Evolutionary conservation across 2,329 filamentous ascomycete genomes (phyloP).

Genomic region (Fusarium brevicatenulatum): DNA sequence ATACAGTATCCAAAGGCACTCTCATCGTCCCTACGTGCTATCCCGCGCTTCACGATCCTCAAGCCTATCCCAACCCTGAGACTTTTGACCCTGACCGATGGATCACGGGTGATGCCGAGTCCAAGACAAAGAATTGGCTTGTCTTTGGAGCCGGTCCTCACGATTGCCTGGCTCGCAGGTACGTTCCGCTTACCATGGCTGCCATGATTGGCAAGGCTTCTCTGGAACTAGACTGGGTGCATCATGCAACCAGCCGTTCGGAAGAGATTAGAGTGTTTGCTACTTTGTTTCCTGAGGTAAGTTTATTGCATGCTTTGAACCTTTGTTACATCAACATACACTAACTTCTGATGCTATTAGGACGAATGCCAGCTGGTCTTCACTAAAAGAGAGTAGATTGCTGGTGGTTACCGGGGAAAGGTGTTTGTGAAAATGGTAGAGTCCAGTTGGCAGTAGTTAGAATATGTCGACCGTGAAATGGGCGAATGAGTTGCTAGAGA

Average conservation of each 20-base stretch:
- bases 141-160: constrained; percentile 63
- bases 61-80: constrained; percentile 58
- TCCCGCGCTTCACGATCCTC: constrained; percentile 61
- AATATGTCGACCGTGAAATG: no score
- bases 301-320: constrained; percentile 20
- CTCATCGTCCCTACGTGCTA: constrained; percentile 63
- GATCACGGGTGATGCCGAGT: constrained; percentile 61
- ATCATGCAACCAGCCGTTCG: constrained; percentile 58
- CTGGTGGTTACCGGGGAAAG: not conserved
- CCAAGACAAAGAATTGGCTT: constrained; percentile 63
- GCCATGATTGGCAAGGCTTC: constrained; percentile 64
- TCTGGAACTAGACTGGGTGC: constrained; percentile 61
- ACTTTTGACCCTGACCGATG: constrained; percentile 62
- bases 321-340: no score
- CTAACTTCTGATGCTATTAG: not conserved
- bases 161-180: constrained; percentile 60
- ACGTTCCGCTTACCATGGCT: constrained; percentile 62
- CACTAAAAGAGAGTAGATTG: not conserved
- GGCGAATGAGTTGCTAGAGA: no score
- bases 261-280: constrained; percentile 64
- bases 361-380: constrained; percentile 28
- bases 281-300: constrained; percentile 59
- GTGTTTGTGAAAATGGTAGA: no score
- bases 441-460: not conserved
- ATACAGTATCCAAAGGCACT: constrained; percentile 60